These are phyloP conservation scores for Aschersonia sp. DNA, from an alignment of 2,329 filamentous ascomycete species.

Conservation along the genomic window DNA sequence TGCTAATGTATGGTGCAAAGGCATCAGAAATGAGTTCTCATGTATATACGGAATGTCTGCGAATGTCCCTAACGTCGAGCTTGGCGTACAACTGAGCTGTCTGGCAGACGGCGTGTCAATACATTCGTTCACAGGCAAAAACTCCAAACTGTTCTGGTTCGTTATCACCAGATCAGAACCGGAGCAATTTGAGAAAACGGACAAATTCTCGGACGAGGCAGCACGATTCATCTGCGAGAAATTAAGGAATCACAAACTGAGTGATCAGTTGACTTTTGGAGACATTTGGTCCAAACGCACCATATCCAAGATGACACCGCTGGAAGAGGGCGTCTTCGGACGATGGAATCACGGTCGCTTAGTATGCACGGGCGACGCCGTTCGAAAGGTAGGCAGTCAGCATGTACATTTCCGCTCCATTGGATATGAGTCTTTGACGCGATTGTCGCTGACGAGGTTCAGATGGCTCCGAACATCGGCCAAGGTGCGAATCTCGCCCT, in stretches of 20 bases:
- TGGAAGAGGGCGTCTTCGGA: constrained; percentile 17
- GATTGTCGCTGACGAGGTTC: neutral
- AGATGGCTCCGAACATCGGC: constrained; percentile 8
- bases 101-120: constrained; percentile 1
- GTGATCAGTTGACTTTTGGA: constrained; percentile 14
- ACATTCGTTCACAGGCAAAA: constrained; percentile 1
- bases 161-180: constrained; percentile 3
- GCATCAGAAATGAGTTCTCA: constrained; percentile 3
- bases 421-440: neutral
- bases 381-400: constrained; percentile 11
- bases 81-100: constrained; percentile 1
- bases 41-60: constrained; percentile 3
- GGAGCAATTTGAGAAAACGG: constrained; percentile 14
- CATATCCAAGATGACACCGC: constrained; percentile 9
- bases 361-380: constrained; percentile 18
- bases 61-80: constrained; percentile 1
- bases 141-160: constrained; percentile 3
- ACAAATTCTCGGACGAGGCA: neutral
- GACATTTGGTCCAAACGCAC: constrained; percentile 15
- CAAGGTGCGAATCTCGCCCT: constrained; percentile 10
- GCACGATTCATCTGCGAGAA: constrained; percentile 8
- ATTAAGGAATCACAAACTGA: constrained; percentile 12
- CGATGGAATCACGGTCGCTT: constrained; percentile 16
- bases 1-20: neutral
- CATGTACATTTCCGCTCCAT: neutral